Base-by-base conservation (phyloP, 2,329 filamentous ascomycete species). In the Cladosporium sp. region DNA sequence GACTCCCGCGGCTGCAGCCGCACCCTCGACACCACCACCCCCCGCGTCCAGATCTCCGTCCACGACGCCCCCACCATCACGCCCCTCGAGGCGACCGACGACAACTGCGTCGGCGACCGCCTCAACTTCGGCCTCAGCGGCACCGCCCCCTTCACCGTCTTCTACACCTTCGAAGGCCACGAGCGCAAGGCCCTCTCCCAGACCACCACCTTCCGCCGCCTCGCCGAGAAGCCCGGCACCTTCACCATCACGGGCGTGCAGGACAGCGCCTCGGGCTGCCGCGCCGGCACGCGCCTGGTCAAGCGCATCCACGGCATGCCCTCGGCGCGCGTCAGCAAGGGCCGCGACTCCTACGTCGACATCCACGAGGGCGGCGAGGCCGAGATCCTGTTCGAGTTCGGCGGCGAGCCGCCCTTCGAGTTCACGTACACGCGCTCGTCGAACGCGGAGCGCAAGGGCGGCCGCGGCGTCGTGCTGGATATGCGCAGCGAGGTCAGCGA, bases 291-390 rank as follows among this genome's bases (percentile, higher is more conserved):
- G 52, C 79, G 87, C 56, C 81, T 96, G 46, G 81, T 80, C 49
- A 95, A 95, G 70, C 78, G 79, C 6, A 95, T 98, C 61, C 93
- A 97, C 67, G 86, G 89, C 48, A 86, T 97, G 73, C 93, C 93
- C 3, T 91, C 87, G 54, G 95, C 96, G 43, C 85, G 85, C 60
- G 89, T 98, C 60, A 92, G 87, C 65, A 87, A 89, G 63, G 95
- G 95, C 31, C 81, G 81, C 56, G 84, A 88, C 54, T 82, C 84
- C 6, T 83, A 87, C 59, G 85, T 95, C 34, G 93, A 97, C 66
- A 98, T 98, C 57, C 95, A 97, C 68, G 92, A 98, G 74, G 93
- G 93, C 61, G 90, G 90, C 56, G 87, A 95, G 67, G 90, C 93
- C 1, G 89, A 96, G 66, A 90, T 98, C 49, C 74, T 89, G 7